Conservation (phyloP, 116 monocot genomes). For the Zostera marina region DNA sequence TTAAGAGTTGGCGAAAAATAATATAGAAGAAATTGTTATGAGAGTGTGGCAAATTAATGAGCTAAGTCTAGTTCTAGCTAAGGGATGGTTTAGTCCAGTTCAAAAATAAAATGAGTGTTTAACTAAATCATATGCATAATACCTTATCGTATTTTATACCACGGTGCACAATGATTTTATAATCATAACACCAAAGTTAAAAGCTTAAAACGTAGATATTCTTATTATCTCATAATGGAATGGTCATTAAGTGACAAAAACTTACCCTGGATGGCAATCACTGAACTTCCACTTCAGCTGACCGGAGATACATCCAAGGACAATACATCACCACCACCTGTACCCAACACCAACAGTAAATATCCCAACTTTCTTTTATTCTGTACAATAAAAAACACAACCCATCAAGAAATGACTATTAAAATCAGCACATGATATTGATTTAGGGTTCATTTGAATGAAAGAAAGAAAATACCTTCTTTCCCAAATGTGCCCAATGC, state of each 20-base stretch:
- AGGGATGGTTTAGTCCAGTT: background rate
- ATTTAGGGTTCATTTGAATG: background rate
- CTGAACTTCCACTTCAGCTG: conserved; percentile 65
- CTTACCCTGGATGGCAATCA: conserved; percentile 82
- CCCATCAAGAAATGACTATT: background rate
- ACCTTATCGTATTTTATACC: background rate
- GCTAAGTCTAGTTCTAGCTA: background rate
- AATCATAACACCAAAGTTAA: too few species aligned
- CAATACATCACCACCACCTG: conserved; percentile 68
- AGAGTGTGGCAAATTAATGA: background rate
- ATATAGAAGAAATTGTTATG: conserved; percentile 1
- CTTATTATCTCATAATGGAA: background rate
- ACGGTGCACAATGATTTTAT: too few species aligned
- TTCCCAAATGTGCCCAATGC: conserved; percentile 61
- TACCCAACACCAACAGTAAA: conserved; percentile 67
- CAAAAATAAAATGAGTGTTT: background rate
- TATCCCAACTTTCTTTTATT: conserved; percentile 43
- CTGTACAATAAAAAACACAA: conserved; percentile 13
- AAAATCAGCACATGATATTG: background rate
- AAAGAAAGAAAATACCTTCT: conserved; percentile 56
- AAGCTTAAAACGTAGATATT: too few species aligned
- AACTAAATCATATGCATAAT: background rate
- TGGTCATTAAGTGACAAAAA: background rate
- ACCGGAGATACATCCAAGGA: conserved; percentile 55
- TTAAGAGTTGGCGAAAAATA: background rate